Base-by-base conservation (phyloP, 2,329 filamentous ascomycete species). In the Talaromyces sp. region DNA sequence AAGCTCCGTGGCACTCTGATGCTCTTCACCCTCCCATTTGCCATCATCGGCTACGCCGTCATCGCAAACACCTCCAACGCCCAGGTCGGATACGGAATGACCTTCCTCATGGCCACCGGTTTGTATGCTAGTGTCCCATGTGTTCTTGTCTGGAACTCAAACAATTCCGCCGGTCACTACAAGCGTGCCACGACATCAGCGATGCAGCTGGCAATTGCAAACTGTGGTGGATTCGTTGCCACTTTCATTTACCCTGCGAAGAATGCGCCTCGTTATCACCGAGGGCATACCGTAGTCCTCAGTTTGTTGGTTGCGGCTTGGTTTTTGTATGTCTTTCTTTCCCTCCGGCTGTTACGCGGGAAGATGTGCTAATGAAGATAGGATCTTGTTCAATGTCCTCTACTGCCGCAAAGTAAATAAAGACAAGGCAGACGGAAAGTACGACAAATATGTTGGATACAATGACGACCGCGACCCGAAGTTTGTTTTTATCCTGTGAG, bases 131-230 rank as follows among this genome's bases (percentile, higher is more conserved):
- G 84, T 49, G 86, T 89, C 0, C 87, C 88, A 0, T 85, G 84
- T 19, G 84, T 89, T 3, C 76, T 90, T 10, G 87, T 84, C 1
- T 90, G 88, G 87, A 85, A 87, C 67, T 85, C 85, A 2, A 90
- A 90, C 72, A 90, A 90, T 72, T 87, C 84, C 0, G 87, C 87
- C 0, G 87, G 86, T 0, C 88, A 91, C 71, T 90, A 90, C 71
- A 91, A 90, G 73, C 79, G 89, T 14, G 88, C 89, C 0, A 90
- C 88, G 0, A 88, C 88, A 0, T 85, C 85, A 1, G 89, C 85
- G 0, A 70, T 90, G 69, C 88, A 90, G 73, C 79, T 90, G 31
- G 85, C 85, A 1, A 85, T 90, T 68, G 88, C 88, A 0, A 90
- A 91, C 68, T 85, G 83, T 8, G 88, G 88, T 54, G 88, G 88